Evolutionary conservation across 2,329 filamentous ascomycete genomes (phyloP).

Genomic region (Mycosphaerella sp.): DNA sequence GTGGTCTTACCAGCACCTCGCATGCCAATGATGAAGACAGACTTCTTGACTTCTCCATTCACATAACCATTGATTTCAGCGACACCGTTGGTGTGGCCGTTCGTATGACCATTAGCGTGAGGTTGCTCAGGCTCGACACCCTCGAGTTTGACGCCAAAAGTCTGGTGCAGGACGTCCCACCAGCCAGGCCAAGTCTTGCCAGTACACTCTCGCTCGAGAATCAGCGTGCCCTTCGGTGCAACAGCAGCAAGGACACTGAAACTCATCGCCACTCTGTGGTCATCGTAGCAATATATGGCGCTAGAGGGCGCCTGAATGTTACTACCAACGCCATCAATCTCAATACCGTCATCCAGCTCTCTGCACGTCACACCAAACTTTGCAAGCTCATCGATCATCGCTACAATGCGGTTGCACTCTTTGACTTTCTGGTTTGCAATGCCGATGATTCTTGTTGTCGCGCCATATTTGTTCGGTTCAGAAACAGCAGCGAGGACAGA

Average conservation of each 20-base stretch:
- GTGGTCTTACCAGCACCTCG: conserved; percentile 95
- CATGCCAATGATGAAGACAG: conserved; percentile 95
- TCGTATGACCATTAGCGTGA: conserved; percentile 26
- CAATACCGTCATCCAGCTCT: conserved; percentile 92
- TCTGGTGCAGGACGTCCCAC: conserved; percentile 82
- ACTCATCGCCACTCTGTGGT: conserved; percentile 97
- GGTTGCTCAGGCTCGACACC: conserved; percentile 56
- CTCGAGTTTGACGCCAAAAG: conserved; percentile 69
- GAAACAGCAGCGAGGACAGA: conserved; percentile 89
- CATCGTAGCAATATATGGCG: conserved; percentile 87
- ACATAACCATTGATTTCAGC: conserved; percentile 13
- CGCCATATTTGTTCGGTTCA: conserved; percentile 54
- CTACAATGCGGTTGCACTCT: conserved; percentile 92
- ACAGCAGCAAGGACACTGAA: conserved; percentile 81
- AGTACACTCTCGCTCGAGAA: conserved; percentile 85
- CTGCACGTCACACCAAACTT: conserved; percentile 86
- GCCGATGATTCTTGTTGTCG: conserved; percentile 75
- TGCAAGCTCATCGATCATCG: conserved; percentile 89
- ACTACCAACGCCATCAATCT: conserved; percentile 55
- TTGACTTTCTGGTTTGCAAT: conserved; percentile 98
- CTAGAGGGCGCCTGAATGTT: conserved; percentile 51
- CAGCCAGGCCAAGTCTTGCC: conserved; percentile 99
- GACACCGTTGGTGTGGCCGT: conserved; percentile 34
- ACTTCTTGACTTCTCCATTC: conserved; percentile 47
- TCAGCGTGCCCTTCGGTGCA: conserved; percentile 63